Percentiles rank a stretch among this genome's conserved stretches.
Evolutionary conservation across 2,329 filamentous ascomycete species (phyloP).

Genomic region (Paecilomyces sp.): DNA sequence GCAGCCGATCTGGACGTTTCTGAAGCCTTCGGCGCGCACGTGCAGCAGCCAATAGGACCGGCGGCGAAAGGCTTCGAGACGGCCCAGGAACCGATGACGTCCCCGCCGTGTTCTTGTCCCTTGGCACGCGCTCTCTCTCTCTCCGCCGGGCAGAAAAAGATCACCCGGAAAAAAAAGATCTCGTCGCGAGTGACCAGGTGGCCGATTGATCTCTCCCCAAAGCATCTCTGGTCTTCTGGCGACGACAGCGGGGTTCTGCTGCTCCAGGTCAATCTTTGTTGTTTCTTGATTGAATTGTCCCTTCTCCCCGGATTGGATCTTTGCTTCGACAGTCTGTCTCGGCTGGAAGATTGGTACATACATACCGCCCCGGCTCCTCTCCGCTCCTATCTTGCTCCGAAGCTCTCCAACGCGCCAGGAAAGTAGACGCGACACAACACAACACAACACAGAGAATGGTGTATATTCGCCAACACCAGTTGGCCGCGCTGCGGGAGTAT

Average conservation of each 20-base stretch:
- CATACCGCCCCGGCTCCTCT: neutral
- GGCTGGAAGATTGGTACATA: neutral
- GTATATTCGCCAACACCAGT: conserved; percentile 87
- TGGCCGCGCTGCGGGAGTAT: conserved; percentile 85
- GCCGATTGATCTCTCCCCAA: neutral
- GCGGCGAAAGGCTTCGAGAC: neutral
- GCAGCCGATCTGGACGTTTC: neutral
- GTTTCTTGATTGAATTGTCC: neutral
- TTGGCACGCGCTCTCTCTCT: neutral
- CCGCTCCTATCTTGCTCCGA: neutral
- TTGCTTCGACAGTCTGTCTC: neutral
- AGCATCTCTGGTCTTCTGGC: neutral
- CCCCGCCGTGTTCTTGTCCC: neutral
- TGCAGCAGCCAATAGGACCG: neutral
- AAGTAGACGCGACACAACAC: neutral
- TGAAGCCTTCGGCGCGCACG: neutral
- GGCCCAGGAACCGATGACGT: neutral
- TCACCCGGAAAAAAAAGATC: neutral
- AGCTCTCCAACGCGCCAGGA: no score
- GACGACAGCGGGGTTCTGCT: neutral
- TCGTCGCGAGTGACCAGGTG: neutral
- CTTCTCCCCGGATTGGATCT: no score
- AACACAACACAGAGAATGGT: conserved; percentile 56
- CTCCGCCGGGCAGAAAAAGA: neutral
- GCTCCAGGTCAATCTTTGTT: neutral